phyloP scores from a whole-genome alignment of 495 filamentous ascomycete genomes.

The Tetracladium marchalianum region DNA sequence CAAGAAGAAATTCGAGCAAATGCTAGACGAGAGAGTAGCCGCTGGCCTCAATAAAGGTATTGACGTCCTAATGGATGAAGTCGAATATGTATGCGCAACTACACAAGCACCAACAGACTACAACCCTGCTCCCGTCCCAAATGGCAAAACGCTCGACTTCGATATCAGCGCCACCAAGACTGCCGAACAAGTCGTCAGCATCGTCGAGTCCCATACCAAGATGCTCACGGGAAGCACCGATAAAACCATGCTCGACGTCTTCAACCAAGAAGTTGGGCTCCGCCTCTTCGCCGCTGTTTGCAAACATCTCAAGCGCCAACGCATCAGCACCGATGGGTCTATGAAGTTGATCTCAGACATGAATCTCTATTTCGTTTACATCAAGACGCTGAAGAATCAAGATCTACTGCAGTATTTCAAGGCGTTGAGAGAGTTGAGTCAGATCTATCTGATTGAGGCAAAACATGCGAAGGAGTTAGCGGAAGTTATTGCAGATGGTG shows the following conservation, averaged over 20 bases:
- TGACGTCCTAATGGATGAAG: conserved; percentile 96
- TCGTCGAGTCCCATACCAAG: conserved; percentile 77
- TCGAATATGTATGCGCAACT: conserved; percentile 89
- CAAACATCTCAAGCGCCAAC: conserved; percentile 95
- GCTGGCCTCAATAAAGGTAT: conserved; percentile 95
- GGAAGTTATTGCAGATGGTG: conserved; percentile 83
- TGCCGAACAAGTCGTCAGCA: conserved; percentile 67
- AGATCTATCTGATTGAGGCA: conserved; percentile 89
- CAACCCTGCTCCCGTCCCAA: conserved; percentile 47
- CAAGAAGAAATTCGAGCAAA: conserved; percentile 98
- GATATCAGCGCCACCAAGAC: conserved; percentile 79
- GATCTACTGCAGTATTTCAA: conserved; percentile 82
- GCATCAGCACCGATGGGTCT: conserved; percentile 81
- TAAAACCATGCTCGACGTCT: conserved; percentile 95
- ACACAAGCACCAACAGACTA: conserved; percentile 82
- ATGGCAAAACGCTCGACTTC: conserved; percentile 32
- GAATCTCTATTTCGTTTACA: conserved; percentile 84
- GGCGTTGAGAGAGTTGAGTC: conserved; percentile 81
- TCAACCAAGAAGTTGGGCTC: conserved; percentile 95
- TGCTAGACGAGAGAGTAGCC: conserved; percentile 95
- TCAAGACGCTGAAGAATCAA: conserved; percentile 69
- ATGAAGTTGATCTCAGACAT: conserved; percentile 93
- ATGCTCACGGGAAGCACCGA: conserved; percentile 92
- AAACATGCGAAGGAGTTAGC: conserved; percentile 91
- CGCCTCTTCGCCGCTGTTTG: conserved; percentile 82